phyloP scores from a whole-genome alignment of 1,284 basidiomycete species.

The Melampsora americana region DNA sequence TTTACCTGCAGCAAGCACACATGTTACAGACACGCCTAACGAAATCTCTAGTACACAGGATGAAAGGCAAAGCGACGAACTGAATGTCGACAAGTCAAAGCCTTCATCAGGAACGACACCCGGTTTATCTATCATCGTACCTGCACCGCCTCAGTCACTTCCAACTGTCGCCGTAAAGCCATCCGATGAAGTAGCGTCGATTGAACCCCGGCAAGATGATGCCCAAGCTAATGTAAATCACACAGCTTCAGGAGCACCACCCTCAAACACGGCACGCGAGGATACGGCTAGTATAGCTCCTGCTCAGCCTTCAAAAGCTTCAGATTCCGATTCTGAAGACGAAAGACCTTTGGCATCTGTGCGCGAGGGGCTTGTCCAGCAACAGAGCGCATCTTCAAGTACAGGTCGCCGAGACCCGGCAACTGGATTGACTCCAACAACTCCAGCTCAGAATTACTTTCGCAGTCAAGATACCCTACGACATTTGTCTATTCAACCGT shows the following conservation, averaged over 20 bases:
- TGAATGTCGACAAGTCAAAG: background rate
- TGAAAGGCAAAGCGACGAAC: background rate
- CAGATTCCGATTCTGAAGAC: conserved; percentile 37
- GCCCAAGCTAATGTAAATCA: background rate
- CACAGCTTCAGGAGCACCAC: background rate
- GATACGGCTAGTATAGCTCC: background rate
- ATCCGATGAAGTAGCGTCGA: background rate
- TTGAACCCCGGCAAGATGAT: background rate
- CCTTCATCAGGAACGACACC: background rate
- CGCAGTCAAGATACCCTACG: background rate
- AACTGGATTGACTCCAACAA: background rate
- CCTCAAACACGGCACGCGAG: background rate
- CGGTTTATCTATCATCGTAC: background rate
- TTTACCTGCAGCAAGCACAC: background rate
- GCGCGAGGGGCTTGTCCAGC: conserved; percentile 36
- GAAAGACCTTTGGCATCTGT: conserved; percentile 39
- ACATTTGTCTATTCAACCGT: background rate
- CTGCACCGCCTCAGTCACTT: background rate
- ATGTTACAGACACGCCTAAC: background rate
- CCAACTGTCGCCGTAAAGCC: background rate
- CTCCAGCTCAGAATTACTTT: background rate
- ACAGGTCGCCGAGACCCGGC: background rate
- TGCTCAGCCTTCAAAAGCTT: background rate
- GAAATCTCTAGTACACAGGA: background rate
- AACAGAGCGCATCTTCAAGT: background rate